These are phyloP conservation scores for Polymyxa betae DNA, from an alignment of 208 protist species.

Conservation along the genomic window DNA sequence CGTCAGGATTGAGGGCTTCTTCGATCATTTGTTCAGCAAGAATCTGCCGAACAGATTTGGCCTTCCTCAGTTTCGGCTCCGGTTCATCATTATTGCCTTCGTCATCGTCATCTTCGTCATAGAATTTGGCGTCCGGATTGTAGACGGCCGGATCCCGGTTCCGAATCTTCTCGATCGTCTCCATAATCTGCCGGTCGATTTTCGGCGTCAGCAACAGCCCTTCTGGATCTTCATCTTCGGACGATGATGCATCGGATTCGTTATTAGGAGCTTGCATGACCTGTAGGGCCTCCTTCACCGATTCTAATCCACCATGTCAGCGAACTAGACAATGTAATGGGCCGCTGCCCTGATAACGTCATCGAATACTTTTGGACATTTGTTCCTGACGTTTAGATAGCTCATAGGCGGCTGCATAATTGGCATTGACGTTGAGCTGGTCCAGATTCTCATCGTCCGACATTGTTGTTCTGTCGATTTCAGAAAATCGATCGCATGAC, in stretches of 20 bases:
- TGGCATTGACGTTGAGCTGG: background rate
- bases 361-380: background rate
- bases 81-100: background rate
- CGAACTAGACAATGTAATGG: background rate
- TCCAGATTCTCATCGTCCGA: too few species aligned
- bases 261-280: background rate
- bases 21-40: background rate
- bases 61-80: background rate
- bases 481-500: too few species aligned
- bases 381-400: background rate
- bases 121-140: background rate
- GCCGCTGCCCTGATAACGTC: too few species aligned
- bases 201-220: background rate
- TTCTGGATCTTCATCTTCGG: background rate
- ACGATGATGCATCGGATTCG: background rate
- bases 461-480: too few species aligned
- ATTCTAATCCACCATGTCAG: constrained; percentile 40
- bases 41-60: background rate
- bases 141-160: background rate
- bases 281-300: constrained; percentile 21
- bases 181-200: background rate
- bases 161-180: background rate
- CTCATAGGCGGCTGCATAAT: background rate
- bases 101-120: background rate
- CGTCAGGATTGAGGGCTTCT: background rate